These are phyloP conservation scores for Sporisorium graminicola DNA, from an alignment of 1,284 basidiomycete genomes.

Conservation along the genomic window DNA sequence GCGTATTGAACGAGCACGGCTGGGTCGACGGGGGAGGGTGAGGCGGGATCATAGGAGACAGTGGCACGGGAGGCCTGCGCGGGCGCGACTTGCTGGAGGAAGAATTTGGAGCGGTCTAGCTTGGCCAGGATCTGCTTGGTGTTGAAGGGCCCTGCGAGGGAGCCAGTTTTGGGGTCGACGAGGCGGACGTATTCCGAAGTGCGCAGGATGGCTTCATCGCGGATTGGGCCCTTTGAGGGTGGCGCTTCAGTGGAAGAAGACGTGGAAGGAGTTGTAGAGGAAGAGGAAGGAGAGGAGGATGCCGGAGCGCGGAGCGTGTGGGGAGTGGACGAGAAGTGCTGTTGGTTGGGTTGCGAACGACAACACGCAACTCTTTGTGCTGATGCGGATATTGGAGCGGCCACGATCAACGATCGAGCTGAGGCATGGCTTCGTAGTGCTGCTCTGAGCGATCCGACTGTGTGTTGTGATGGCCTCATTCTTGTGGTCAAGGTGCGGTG, in stretches of 20 bases:
- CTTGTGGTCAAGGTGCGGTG: not conserved
- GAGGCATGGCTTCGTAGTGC: not conserved
- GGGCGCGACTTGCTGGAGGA: conserved; percentile 57
- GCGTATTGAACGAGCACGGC: conserved; percentile 49
- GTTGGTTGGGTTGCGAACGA: not conserved
- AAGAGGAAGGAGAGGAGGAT: not conserved
- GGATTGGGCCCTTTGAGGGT: conserved; percentile 15
- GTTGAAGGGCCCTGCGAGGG: conserved; percentile 52
- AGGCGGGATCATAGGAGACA: conserved; percentile 15
- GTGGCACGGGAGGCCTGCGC: conserved; percentile 22
- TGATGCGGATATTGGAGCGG: too few relatives aligned
- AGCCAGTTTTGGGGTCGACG: conserved; percentile 58
- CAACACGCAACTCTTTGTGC: not conserved
- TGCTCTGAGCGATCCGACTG: conserved; percentile 1
- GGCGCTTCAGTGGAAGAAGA: conserved; percentile 1
- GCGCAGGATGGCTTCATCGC: conserved; percentile 46
- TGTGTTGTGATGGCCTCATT: conserved; percentile 11
- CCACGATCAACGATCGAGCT: not conserved
- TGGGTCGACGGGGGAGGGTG: conserved; percentile 5
- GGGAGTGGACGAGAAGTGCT: not conserved
- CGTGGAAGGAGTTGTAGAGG: conserved; percentile 3
- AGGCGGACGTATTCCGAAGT: conserved; percentile 42
- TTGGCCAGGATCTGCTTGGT: conserved; percentile 50
- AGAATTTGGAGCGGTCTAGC: conserved; percentile 56
- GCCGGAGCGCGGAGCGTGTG: not conserved